Percentiles rank a stretch among this genome's conserved stretches.
Evolutionary conservation across 257 asterid genomes (phyloP).

Genomic region (Gardenia jasminoides): DNA sequence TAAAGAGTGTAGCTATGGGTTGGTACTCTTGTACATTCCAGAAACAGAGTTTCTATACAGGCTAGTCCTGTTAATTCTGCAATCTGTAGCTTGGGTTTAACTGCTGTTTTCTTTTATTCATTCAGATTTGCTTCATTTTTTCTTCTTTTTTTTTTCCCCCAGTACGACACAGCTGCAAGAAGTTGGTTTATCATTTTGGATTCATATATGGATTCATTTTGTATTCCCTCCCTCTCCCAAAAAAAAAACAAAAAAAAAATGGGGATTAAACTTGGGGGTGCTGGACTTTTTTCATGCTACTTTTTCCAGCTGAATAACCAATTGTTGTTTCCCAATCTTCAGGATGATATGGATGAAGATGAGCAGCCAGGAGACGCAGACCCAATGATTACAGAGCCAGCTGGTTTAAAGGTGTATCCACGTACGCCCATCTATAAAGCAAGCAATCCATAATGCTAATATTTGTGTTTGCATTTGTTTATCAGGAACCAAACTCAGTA

Average conservation of each 20-base stretch:
- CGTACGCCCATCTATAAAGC: conserved; percentile 1
- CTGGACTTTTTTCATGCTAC: background rate
- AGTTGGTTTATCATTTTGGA: background rate
- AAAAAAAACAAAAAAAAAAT: no score
- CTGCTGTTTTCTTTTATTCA: background rate
- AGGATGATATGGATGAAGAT: conserved; percentile 39
- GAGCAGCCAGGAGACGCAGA: conserved; percentile 27
- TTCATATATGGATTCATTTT: background rate
- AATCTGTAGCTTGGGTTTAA: background rate
- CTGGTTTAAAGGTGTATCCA: conserved; percentile 30
- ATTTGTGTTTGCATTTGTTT: conserved; percentile 12
- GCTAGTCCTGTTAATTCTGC: background rate
- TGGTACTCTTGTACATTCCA: background rate
- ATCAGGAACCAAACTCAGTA: conserved; percentile 29
- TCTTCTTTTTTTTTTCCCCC: no score
- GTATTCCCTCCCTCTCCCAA: background rate
- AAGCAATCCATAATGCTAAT: conserved; percentile 1
- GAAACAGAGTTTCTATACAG: no score
- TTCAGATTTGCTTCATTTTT: background rate
- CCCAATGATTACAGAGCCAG: conserved; percentile 18
- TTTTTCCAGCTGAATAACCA: background rate
- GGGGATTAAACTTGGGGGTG: background rate
- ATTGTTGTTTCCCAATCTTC: conserved; percentile 11
- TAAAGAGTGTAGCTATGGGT: background rate
- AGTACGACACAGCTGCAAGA: background rate